These are phyloP conservation scores for Larix sibirica DNA, from an alignment of 83 land plant species.

Conservation along the genomic window DNA sequence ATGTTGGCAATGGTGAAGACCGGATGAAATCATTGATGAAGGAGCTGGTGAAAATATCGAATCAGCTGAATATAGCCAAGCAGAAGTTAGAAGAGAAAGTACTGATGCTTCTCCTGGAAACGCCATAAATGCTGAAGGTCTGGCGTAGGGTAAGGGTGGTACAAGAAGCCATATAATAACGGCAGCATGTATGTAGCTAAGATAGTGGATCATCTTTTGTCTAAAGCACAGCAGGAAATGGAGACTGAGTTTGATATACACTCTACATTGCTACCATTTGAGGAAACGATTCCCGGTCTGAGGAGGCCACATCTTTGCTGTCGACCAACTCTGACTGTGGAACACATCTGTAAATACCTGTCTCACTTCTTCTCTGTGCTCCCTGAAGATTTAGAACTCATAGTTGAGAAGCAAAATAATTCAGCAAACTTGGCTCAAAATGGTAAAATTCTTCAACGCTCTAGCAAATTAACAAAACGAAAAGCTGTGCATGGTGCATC, in stretches of 20 bases:
- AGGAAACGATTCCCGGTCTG: slow-evolving; percentile 32
- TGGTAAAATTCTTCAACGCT: too few species aligned
- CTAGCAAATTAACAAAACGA: not conserved
- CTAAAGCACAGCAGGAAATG: not conserved
- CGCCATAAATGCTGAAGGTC: slow-evolving; percentile 10
- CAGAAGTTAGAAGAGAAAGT: not conserved
- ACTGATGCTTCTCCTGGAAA: slow-evolving; percentile 14
- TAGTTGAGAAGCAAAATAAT: slow-evolving; percentile 17
- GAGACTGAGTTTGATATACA: slow-evolving; percentile 31
- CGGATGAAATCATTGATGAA: slow-evolving; percentile 6
- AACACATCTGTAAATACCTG: slow-evolving; percentile 16
- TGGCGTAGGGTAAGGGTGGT: slow-evolving; percentile 11
- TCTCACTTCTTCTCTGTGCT: not conserved
- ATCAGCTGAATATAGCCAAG: slow-evolving; percentile 10
- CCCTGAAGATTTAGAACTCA: slow-evolving; percentile 21
- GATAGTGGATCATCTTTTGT: not conserved
- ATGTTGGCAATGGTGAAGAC: slow-evolving; percentile 15
- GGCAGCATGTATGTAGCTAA: not conserved
- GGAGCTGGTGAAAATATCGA: slow-evolving; percentile 1
- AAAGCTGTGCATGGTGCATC: slow-evolving; percentile 5
- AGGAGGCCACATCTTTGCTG: slow-evolving; percentile 46
- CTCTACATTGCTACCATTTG: slow-evolving; percentile 35
- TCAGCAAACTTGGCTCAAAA: not conserved
- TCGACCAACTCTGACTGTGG: slow-evolving; percentile 40
- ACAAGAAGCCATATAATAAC: not conserved